Base-by-base conservation (phyloP, 495 filamentous ascomycete genomes). In the Penicillium ochrochloron region DNA sequence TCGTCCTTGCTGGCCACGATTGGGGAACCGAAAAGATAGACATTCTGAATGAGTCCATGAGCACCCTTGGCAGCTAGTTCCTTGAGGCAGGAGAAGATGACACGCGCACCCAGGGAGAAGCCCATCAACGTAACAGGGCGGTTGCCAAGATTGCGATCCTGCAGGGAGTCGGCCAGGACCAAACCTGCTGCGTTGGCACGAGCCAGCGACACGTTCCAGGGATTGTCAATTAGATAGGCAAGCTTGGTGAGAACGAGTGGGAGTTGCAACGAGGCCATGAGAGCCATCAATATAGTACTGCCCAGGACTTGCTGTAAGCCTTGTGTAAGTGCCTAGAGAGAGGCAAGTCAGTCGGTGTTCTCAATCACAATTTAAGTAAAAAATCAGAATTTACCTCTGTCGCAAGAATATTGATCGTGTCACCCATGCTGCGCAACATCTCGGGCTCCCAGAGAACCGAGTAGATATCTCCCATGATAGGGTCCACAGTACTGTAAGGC, bases 401-500 rank as follows among this genome's bases (percentile, higher is more conserved):
- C 59, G 96, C 95, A 52, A 99, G 83, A 75, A 99, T 97, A 67
- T 97, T 97, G 68, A 99, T 98, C 25, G 95, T 99, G 59, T 93
- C 90, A 83, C 95, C 95, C 91, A 97, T 98, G 71, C 90, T 95
- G 52, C 86, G 90, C 66, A 99, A 84, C 94, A 99, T 96, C 67
- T 99, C 95, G 5, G 95, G 96, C 75, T 99, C 95, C 96, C 96
- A 99, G 58, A 94, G 82, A 10, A 99, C 88, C 0, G 96, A 98
- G 77, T 98, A 99, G 23, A 99, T 86, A 78, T 99, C 95, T 35
- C 95, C 95, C 95, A 99, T 98, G 62, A 97, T 86, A 0, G 95
- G 93, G 75, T 98, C 94, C 4, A 99, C 89, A 3, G 95, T 99
- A 78, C 92, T 96, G 76, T 88, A 99, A 15, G 95, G 95, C 63